Evolutionary conservation across 192 early-diverging fungal species (phyloP).

Genomic region (Spizellomyces sp.): DNA sequence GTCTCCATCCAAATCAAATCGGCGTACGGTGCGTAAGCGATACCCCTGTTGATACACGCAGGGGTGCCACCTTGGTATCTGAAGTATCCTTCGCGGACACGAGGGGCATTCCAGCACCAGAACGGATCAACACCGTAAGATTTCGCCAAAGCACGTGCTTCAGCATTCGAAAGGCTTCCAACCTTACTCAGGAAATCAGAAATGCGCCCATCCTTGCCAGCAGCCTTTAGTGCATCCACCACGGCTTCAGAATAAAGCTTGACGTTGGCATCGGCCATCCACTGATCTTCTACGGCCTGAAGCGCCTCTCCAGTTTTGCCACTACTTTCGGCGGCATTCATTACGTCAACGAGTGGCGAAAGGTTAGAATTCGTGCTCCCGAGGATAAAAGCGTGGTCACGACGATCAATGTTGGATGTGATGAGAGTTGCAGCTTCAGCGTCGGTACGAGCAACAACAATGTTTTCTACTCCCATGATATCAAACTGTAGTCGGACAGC

Average conservation of each 20-base stretch:
- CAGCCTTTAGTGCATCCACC: slow-evolving; percentile 68
- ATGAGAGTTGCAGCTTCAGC: slow-evolving; percentile 96
- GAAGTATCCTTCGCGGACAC: slow-evolving; percentile 94
- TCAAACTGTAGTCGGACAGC: slow-evolving; percentile 96
- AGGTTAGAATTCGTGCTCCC: slow-evolving; percentile 86
- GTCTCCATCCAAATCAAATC: slow-evolving; percentile 98
- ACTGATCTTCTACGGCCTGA: slow-evolving; percentile 81
- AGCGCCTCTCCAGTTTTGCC: slow-evolving; percentile 76
- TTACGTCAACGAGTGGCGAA: slow-evolving; percentile 70
- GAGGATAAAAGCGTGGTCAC: slow-evolving; percentile 95
- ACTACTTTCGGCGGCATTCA: slow-evolving; percentile 77
- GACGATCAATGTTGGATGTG: slow-evolving; percentile 92
- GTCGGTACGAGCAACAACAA: slow-evolving; percentile 93
- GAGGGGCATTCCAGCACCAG: slow-evolving; percentile 90
- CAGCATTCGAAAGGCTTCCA: slow-evolving; percentile 70
- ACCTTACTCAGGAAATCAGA: slow-evolving; percentile 54
- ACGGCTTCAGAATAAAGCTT: slow-evolving; percentile 83
- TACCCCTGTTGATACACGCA: slow-evolving; percentile 79
- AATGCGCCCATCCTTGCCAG: slow-evolving; percentile 59
- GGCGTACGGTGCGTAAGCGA: slow-evolving; percentile 86
- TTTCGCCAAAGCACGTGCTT: slow-evolving; percentile 82
- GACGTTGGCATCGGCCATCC: slow-evolving; percentile 77
- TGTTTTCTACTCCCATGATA: slow-evolving; percentile 96
- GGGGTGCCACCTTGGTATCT: slow-evolving; percentile 95
- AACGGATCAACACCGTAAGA: slow-evolving; percentile 67